Evolutionary conservation across 2,329 filamentous ascomycete genomes (phyloP), one percentile per base, ranked within the genome.

Genomic region (Monilinia fructigena): DNA sequence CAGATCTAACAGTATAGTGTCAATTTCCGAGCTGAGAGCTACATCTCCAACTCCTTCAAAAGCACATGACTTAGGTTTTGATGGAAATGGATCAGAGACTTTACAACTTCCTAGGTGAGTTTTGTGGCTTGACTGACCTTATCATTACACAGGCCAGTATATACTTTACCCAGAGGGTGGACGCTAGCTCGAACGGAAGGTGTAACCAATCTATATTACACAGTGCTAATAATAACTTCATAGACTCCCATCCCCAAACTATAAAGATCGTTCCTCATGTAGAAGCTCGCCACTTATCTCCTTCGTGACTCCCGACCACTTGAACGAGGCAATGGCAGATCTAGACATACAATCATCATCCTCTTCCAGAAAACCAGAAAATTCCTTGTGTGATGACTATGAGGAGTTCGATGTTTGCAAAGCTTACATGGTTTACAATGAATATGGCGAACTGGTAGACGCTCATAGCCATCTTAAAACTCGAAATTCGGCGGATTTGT

Each of bases 401-500:
- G 42, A 20, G 7, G 40, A 52, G 11, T 60, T 60, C 42, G 54
- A 63, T 55, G 28, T 52, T 20, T 40, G 63, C 26, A 70, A 70
- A 45, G 66, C 68, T 35, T 66, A 52, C 4, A 73, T 74, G 71
- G 68, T 67, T 5, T 76, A 76, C 38, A 75, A 75, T 58, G 71
- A 75, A 55, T 74, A 73, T 66, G 74, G 74, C 8, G 71, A 74
- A 55, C 63, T 76, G 11, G 69, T 75, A 12, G 48, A 70, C 53
- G 66, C 70, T 47, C 56, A 67, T 16, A 60, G 61, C n/a, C 20
- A 72, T 16, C 45, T 61, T 4, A 31, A 58, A 12, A 53, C 63
- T 12, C 69, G 55, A 23, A 62, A 60, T 14, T 61, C 71, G 1
- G 59, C 63, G 11, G 67, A 74, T 12, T 59, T 74, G 66, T 73